Base-by-base conservation (phyloP, 106 monocot species). In the Iris macrosiphon region DNA sequence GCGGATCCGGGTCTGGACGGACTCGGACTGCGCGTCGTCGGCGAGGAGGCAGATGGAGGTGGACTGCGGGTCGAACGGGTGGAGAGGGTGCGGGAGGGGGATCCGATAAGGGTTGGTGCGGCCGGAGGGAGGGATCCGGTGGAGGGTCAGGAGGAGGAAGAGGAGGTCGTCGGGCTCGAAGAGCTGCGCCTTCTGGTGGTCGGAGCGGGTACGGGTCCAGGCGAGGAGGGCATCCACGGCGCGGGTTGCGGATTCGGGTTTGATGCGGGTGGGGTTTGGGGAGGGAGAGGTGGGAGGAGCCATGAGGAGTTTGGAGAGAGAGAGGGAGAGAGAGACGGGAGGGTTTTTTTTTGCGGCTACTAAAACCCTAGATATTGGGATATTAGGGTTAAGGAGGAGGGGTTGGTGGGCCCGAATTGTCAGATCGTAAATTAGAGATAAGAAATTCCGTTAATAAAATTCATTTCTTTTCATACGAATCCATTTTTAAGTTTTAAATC, bases 61-160 rank as follows among this genome's bases (percentile, higher is more conserved):
- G 30, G 49, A 45, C 14, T 47, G 38, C n/a, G 37, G 62, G 31
- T 64, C 43, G 41, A 52, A 35, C 1, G 70, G 59, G 45, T 57
- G 58, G 43, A 72, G 18, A 21, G 68, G 52, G 76, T 80, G 66
- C 4, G 80, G 85, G 25, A 85, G 69, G 23, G 76, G 73, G 53
- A 80, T 57, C 42, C 72, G 69, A 49, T 41, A 59, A 13, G 78
- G 54, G 28, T 73, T 72, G 43, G 50, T 47, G 45, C 72, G 79
- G 15, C 47, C 49, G 3, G 49, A 54, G 29, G 64, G 32, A 3
- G 80, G 76, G 54, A 77, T 62, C 28, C 59, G 60, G 28, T 61
- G 62, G 16, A 85, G 52, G 41, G 68, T 77, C 41, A 85, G 21
- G 51, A 73, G 52, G 15, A 82, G 62, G 76, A 72, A 63, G 46